Percentiles rank a stretch among this genome's conserved stretches.
Conservation (phyloP, 805 yeast genomes). For the Yarrowia alimentaria region DNA sequence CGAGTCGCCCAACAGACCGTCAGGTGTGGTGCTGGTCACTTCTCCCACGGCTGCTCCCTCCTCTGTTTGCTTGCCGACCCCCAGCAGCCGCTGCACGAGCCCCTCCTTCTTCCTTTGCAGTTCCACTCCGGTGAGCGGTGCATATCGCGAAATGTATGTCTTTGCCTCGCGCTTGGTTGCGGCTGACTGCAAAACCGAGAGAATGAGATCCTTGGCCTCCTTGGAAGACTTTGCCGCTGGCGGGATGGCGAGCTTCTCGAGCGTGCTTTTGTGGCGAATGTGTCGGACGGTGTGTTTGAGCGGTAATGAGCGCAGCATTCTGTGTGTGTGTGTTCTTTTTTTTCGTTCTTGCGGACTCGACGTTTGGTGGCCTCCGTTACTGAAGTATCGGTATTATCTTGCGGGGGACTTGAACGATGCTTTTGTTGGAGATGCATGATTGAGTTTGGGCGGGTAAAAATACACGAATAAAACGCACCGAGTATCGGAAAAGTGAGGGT, state of each 20-base stretch:
- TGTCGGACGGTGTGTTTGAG: too few species aligned
- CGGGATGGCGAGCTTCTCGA: conserved; percentile 1
- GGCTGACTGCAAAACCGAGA: conserved; percentile 81
- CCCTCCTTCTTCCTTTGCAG: conserved; percentile 40
- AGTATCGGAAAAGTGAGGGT: too few species aligned
- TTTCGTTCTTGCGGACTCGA: too few species aligned
- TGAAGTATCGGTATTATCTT: conserved; percentile 7
- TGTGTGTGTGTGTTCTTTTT: too few species aligned
- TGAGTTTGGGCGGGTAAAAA: conserved; percentile 22
- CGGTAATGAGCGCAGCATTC: too few species aligned
- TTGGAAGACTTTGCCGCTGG: conserved; percentile 25
- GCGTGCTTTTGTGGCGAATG: neutral
- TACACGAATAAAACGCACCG: too few species aligned
- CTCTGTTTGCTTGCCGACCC: conserved; percentile 30
- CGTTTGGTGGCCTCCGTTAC: too few species aligned
- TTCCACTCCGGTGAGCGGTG: conserved; percentile 30
- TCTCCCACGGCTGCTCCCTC: neutral
- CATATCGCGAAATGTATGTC: conserved; percentile 71
- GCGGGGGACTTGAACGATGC: neutral
- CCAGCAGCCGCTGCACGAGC: conserved; percentile 40
- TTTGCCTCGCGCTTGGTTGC: conserved; percentile 92
- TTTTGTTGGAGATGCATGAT: conserved; percentile 26
- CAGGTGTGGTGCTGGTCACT: neutral
- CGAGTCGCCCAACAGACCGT: conserved; percentile 14
- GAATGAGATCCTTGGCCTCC: conserved; percentile 54